These are phyloP conservation scores for Avena insularis DNA, from an alignment of 176 grass and related monocot species.

Conservation along the genomic window DNA sequence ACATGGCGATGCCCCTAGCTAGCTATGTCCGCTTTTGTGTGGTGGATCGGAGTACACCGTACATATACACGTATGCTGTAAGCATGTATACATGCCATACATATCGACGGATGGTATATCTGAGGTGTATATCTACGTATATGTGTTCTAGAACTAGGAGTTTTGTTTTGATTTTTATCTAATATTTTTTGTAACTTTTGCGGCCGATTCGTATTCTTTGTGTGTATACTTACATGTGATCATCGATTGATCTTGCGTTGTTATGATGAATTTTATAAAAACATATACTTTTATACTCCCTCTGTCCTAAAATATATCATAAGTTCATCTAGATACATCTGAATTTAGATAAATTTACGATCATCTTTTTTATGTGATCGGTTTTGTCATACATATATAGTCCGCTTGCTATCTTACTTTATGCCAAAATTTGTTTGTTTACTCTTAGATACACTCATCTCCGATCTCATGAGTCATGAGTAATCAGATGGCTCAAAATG, in stretches of 20 bases:
- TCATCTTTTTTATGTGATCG: neutral
- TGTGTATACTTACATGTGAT: constrained; percentile 4
- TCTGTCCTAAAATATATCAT: no score
- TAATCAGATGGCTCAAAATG: neutral
- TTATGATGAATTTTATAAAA: neutral
- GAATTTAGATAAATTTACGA: no score
- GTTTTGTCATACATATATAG: neutral
- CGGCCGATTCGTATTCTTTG: neutral
- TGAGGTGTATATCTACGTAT: neutral
- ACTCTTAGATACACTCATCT: neutral
- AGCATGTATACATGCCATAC: neutral
- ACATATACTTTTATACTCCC: no score
- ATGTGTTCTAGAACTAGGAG: neutral
- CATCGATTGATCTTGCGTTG: neutral
- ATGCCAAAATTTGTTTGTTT: neutral
- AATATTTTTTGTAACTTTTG: neutral
- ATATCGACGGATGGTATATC: neutral
- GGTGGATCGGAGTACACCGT: no score
- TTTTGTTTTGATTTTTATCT: neutral
- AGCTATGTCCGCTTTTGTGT: neutral
- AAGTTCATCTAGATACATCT: no score
- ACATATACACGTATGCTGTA: neutral
- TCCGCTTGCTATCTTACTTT: neutral
- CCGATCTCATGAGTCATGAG: neutral
- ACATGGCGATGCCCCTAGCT: constrained; percentile 12